Conservation (phyloP, 345 rosid species). For the Eutrema yunnanense region DNA sequence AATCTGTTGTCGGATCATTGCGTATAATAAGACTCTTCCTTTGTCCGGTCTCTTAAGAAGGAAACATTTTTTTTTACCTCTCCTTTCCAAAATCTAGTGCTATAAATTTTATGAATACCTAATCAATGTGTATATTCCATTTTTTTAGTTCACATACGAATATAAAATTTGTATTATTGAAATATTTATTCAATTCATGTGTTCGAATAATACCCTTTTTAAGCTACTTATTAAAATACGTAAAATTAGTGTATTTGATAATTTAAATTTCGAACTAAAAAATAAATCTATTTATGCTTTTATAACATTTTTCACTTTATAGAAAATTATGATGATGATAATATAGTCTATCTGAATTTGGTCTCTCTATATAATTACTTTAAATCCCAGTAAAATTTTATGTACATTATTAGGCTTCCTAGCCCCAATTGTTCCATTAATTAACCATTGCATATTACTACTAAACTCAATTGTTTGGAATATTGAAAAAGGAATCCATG, state of each 20-base stretch:
- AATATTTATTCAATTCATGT: no score
- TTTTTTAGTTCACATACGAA: no score
- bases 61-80: neutral
- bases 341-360: neutral
- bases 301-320: no score
- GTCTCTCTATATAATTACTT: neutral
- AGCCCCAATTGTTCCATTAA: neutral
- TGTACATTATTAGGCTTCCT: neutral
- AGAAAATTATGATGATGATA: neutral
- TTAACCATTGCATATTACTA: neutral
- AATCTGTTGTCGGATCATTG: neutral
- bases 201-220: no score
- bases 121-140: no score
- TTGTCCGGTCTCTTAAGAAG: neutral
- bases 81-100: no score
- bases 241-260: no score
- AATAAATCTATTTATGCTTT: neutral
- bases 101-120: no score
- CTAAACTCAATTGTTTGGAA: neutral
- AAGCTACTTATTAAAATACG: no score
- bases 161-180: no score
- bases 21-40: neutral
- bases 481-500: neutral
- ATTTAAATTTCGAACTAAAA: no score
- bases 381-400: neutral